These are phyloP conservation scores for Apiospora kogelbergensis DNA, from an alignment of 2,329 filamentous ascomycete species.

Conservation along the genomic window DNA sequence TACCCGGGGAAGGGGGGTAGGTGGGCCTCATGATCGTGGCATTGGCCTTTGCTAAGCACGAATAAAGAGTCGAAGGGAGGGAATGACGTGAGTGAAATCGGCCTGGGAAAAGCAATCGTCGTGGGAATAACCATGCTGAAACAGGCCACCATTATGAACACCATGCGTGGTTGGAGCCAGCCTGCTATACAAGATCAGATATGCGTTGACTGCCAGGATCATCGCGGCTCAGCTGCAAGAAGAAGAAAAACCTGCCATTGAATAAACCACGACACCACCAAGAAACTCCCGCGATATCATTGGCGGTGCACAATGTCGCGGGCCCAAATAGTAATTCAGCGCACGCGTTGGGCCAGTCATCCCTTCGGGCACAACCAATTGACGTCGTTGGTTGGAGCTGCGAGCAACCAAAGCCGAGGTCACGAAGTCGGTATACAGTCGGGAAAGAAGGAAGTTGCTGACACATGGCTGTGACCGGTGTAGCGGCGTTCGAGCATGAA, in stretches of 20 bases:
- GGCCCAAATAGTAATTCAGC: background rate
- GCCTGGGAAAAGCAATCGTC: background rate
- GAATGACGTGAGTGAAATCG: background rate
- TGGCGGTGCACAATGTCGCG: background rate
- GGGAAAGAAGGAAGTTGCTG: background rate
- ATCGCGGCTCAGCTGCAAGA: conserved; percentile 8
- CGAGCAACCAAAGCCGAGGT: background rate
- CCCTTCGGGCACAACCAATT: background rate
- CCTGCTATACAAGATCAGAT: conserved; percentile 6
- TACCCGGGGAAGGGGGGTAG: background rate
- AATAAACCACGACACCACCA: background rate
- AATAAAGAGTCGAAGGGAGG: background rate
- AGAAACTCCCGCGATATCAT: background rate
- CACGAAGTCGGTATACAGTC: background rate
- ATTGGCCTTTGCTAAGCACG: background rate
- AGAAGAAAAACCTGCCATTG: background rate
- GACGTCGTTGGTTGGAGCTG: background rate
- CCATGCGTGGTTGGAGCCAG: conserved; percentile 7
- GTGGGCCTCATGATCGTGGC: background rate
- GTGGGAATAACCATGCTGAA: background rate
- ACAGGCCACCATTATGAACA: background rate
- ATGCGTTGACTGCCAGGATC: conserved; percentile 10
- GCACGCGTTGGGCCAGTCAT: background rate
- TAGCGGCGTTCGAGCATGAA: background rate
- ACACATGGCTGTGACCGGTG: background rate